phyloP scores from a whole-genome alignment of 1,284 basidiomycete species.

The Cryptococcus sp. region DNA sequence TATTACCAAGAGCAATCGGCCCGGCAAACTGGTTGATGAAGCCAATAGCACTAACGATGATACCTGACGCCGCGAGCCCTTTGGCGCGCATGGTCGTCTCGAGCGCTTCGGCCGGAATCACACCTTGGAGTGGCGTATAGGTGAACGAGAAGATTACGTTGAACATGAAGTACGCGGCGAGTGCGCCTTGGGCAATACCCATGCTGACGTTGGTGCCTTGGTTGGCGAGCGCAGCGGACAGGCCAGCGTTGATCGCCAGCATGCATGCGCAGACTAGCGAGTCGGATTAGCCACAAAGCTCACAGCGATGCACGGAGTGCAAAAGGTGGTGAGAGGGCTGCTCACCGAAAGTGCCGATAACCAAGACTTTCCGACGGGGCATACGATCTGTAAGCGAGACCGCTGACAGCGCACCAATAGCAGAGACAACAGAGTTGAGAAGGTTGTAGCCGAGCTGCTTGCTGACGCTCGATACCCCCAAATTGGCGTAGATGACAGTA shows the following conservation, averaged over 20 bases:
- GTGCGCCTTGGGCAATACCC: constrained; percentile 48
- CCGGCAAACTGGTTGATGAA: constrained; percentile 58
- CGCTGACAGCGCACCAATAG: constrained; percentile 56
- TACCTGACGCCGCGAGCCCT: constrained; percentile 57
- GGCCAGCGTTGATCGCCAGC: constrained; percentile 43
- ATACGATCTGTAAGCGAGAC: constrained; percentile 37
- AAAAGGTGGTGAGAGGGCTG: too few relatives aligned
- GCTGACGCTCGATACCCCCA: constrained; percentile 32
- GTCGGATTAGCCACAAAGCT: not conserved
- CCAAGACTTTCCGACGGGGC: constrained; percentile 35
- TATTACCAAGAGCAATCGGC: constrained; percentile 57
- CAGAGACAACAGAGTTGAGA: constrained; percentile 61
- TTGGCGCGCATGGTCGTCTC: constrained; percentile 63
- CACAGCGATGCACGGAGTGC: too few relatives aligned
- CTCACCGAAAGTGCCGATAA: constrained; percentile 38
- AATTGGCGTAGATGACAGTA: constrained; percentile 39
- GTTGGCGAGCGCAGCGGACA: constrained; percentile 31
- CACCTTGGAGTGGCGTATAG: constrained; percentile 56
- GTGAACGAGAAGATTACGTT: constrained; percentile 41
- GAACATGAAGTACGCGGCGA: constrained; percentile 54
- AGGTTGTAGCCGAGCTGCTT: constrained; percentile 61
- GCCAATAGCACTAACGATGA: constrained; percentile 58
- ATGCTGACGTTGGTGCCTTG: constrained; percentile 21
- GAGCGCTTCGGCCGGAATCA: constrained; percentile 63
- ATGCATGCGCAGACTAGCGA: constrained; percentile 25